Percentiles rank a stretch among this genome's conserved stretches.
phyloP scores from a whole-genome alignment of 2,329 filamentous ascomycete species.

The Fusarium nygamai region DNA sequence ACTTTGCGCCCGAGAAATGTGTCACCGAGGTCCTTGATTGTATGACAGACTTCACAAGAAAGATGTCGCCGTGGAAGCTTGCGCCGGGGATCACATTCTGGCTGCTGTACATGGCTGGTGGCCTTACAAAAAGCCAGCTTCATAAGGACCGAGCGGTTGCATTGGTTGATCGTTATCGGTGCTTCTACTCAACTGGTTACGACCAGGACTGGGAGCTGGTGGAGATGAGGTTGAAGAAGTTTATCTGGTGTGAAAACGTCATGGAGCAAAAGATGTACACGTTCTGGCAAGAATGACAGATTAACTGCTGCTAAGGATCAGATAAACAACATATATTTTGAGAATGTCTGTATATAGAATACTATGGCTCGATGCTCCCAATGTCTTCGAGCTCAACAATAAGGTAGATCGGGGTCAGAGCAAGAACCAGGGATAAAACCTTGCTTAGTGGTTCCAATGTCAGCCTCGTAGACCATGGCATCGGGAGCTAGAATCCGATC shows the following conservation, averaged over 20 bases:
- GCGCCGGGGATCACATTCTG: background rate
- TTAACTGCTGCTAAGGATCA: background rate
- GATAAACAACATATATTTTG: no score
- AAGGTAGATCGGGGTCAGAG: background rate
- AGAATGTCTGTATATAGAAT: background rate
- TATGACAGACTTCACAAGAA: background rate
- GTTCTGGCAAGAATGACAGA: background rate
- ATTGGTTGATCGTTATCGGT: background rate
- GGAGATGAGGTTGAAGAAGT: background rate
- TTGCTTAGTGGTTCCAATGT: background rate
- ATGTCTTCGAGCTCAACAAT: background rate
- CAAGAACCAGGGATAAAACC: background rate
- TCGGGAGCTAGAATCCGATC: background rate
- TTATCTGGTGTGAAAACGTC: background rate
- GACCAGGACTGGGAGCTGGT: background rate
- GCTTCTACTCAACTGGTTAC: background rate
- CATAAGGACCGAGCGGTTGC: background rate
- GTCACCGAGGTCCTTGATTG: background rate
- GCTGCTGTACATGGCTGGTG: background rate
- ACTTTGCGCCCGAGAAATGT: background rate
- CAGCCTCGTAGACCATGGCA: background rate
- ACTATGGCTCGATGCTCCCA: fast-evolving
- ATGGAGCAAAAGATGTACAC: background rate
- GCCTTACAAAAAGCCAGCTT: background rate
- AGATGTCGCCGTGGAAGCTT: constrained; percentile 2